Evolutionary conservation across 352 stramenopile genomes (phyloP).

Genomic region (Phytopythium vexans): DNA sequence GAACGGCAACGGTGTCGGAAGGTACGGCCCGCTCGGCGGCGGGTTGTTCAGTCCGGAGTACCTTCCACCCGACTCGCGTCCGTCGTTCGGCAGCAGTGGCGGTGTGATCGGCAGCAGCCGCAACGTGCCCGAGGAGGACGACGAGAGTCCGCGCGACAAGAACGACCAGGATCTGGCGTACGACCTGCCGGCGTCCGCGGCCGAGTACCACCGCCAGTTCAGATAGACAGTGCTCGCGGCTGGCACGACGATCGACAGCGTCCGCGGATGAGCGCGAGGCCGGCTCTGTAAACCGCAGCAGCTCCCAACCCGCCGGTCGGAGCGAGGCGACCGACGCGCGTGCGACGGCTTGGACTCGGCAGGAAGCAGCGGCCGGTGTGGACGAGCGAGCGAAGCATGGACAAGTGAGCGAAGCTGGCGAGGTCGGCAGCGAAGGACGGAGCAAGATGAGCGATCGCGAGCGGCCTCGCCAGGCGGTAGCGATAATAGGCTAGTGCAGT

Average conservation of each 20-base stretch:
- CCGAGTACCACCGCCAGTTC: conserved; percentile 38
- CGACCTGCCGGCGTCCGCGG: conserved; percentile 30
- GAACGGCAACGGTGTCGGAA: conserved; percentile 13
- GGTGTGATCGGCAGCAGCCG: conserved; percentile 32
- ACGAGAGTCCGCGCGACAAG: conserved; percentile 5
- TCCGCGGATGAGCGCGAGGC: no score
- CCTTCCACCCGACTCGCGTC: conserved; percentile 28
- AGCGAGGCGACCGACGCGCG: no score
- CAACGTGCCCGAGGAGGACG: conserved; percentile 10
- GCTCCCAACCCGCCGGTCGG: no score
- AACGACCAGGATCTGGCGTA: conserved; percentile 19
- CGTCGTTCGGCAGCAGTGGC: conserved; percentile 20
- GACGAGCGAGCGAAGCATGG: background rate
- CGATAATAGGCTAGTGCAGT: conserved; percentile 35
- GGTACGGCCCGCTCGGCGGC: conserved; percentile 56
- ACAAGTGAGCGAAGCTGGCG: conserved; percentile 8
- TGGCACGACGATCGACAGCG: no score
- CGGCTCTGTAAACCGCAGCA: no score
- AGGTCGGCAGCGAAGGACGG: conserved; percentile 2
- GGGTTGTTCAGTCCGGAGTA: conserved; percentile 66
- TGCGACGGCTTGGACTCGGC: background rate
- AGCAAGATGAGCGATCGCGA: conserved; percentile 3
- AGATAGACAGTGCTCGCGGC: conserved; percentile 31
- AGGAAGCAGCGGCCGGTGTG: conserved; percentile 1
- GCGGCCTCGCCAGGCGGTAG: conserved; percentile 29